Evolutionary conservation across 2,329 filamentous ascomycete species (phyloP), one percentile per base, ranked within the genome.

Genomic region (Fusarium chlamydosporum): DNA sequence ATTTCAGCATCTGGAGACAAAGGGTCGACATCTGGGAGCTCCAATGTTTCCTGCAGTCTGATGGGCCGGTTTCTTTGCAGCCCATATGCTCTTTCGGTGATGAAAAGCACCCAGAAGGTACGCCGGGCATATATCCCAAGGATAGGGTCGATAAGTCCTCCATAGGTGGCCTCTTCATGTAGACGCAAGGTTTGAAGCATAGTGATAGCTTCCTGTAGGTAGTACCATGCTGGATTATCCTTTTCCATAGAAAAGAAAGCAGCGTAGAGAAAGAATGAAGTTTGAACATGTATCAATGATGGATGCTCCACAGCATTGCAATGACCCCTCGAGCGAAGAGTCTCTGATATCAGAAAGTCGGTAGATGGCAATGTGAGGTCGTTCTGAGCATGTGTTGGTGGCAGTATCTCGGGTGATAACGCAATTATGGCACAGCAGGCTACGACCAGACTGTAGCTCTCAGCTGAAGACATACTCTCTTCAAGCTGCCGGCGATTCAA

Each of bases 201-300:
- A 0, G 76, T 77, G 2, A 76, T 77, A 1, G 76, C 58, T 50
- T 78, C 76, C 27, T 75, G 62, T 0, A 79, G 37, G 12, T 78
- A 76, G 46, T 74, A 75, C 76, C 77, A 79, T 1, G 77, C 76
- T 0, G 75, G 68, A n/a, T 78, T 78, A 15, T 78, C 76, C 16
- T 75, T 78, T 2, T 71, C 74, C 13, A 77, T 46, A 2, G 72
- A 74, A 16, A 79, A 79, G 31, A 72, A 74, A 1, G 72, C 68
- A 0, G 75, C 70, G 7, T 75, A 78, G 0, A 79, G 70, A 9
- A 79, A 77, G 63, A 78, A 79, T 0, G 77, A 79, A 4, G 76
- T 77, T 12, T 76, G 74, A 0, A 77, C 69, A 2, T 75, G 70
- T 2, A 54, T 66, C 1, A 79, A 59, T 1, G 76, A 75, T 1